Percentiles rank a stretch among this genome's conserved stretches.
These are phyloP conservation scores for Chrysophaeum taylorii DNA, from an alignment of 352 stramenopile species.

Conservation along the genomic window DNA sequence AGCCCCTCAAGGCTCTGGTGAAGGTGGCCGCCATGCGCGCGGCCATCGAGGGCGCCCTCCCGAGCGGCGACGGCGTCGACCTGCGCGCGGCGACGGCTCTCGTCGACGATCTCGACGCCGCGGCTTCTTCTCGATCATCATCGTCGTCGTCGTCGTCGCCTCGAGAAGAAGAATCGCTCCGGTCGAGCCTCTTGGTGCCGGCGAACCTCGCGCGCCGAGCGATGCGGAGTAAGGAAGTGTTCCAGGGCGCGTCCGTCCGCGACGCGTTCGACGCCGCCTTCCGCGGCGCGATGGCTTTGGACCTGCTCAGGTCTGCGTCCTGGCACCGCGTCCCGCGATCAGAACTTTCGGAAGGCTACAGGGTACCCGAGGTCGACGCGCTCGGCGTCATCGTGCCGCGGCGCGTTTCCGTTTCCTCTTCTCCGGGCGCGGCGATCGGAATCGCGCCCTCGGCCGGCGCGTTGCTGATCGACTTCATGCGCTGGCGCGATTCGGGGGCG, in stretches of 20 bases:
- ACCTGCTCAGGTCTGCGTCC: neutral
- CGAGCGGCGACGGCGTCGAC: neutral
- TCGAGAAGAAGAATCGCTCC: no score
- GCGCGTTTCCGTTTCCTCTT: neutral
- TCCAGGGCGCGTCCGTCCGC: neutral
- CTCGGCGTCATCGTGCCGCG: neutral
- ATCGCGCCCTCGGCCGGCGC: neutral
- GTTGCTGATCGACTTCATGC: conserved; percentile 30
- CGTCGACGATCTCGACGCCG: neutral
- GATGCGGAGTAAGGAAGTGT: neutral
- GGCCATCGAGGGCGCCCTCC: neutral
- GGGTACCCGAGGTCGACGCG: neutral
- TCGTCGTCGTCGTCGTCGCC: conserved; percentile 6
- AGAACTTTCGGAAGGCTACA: neutral
- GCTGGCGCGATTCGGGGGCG: conserved; percentile 18
- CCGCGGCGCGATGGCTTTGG: neutral
- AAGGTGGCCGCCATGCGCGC: neutral
- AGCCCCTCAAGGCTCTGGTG: neutral
- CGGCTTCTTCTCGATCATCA: neutral
- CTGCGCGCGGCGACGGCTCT: neutral
- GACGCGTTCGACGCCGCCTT: neutral
- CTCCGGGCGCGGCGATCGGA: no score
- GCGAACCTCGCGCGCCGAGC: neutral
- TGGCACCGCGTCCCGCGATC: neutral
- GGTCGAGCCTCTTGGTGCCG: no score